Base-by-base conservation (phyloP, 805 yeast species). In the Metschnikowia chrysomelidarum region DNA sequence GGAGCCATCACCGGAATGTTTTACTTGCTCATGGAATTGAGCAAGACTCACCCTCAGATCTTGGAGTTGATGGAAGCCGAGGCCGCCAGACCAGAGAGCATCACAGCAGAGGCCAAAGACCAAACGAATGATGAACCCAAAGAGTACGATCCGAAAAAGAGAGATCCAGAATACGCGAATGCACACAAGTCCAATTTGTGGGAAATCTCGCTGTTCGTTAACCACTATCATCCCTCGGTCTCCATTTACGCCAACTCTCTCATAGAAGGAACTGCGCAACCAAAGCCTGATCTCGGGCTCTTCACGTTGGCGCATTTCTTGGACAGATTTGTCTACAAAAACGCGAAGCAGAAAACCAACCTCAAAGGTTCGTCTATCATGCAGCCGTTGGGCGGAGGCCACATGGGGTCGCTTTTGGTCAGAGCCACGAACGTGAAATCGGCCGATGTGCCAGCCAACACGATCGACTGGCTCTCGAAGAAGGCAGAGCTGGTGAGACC, bases 321-420 rank as follows among this genome's bases (percentile, higher is more conserved):
- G 64, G 96, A 93, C 62, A 78, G 95, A 60, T 93, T 94, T 64
- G 96, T 93, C 24, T 93, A 93, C 68, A 83, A 87, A 64, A 87
- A 88, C 59, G 87, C 96, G 30, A 87, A 87, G 65, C 82, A 78
- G 51, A 85, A 82, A 60, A 70, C 79, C 13, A 59, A 68, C 21
- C 65, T 80, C n/a, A 80, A 84, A 57, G 98, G 98, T 53, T 70
- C 83, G 4, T 87, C 97, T 27, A 89, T 93, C 56, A 93, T 93
- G 98, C 98, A 93, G 69, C 98, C 98, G 32, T 70, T 93, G 46
- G 88, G 94, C 28, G 97, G 96, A 44, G 73, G 79, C 1, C 84
- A 82, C 44, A 80, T 86, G 14, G 86, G 84, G 7, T 66, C 80
- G 4, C 62, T 83, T 34, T 68, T 84, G 47, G 86, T 84, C 9